A percentile compares a stretch with the other conserved stretches of the same genome.
phyloP scores from a whole-genome alignment of 2,329 filamentous ascomycete genomes.

The Plenodomus tracheiphilus region DNA sequence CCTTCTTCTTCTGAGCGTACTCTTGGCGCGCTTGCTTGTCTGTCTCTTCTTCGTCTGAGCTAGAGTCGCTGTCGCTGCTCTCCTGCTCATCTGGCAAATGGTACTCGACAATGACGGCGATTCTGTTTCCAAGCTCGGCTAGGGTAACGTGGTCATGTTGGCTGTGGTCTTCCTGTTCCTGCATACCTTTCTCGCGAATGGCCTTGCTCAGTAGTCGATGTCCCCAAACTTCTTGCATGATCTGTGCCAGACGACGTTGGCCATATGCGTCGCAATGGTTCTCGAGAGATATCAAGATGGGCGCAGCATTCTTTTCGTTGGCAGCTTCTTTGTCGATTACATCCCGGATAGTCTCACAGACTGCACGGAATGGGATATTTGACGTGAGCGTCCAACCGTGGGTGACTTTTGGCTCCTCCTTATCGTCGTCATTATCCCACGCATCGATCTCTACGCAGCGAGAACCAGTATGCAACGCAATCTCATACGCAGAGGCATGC shows the following conservation, averaged over 20 bases:
- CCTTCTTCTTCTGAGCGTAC: slow-evolving; percentile 59
- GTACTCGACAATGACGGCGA: slow-evolving; percentile 70
- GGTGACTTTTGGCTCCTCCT: slow-evolving; percentile 69
- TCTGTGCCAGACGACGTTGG: slow-evolving; percentile 63
- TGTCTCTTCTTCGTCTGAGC: slow-evolving; percentile 48
- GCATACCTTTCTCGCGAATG: slow-evolving; percentile 59
- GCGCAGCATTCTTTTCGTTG: slow-evolving; percentile 54
- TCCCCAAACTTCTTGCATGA: slow-evolving; percentile 67
- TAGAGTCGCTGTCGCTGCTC: slow-evolving; percentile 38
- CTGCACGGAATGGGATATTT: slow-evolving; percentile 64
- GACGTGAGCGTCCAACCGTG: slow-evolving; percentile 71
- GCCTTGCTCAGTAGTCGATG: slow-evolving; percentile 62
- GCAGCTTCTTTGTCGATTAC: slow-evolving; percentile 62
- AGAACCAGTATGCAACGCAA: slow-evolving; percentile 63
- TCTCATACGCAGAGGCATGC: slow-evolving; percentile 65
- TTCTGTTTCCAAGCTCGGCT: slow-evolving; percentile 63
- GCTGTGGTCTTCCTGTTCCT: slow-evolving; percentile 56
- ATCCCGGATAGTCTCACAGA: slow-evolving; percentile 68
- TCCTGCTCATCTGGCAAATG: slow-evolving; percentile 60
- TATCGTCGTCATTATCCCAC: slow-evolving; percentile 66
- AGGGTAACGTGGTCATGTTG: slow-evolving; percentile 58
- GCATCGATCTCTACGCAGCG: slow-evolving; percentile 75
- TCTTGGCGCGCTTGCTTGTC: slow-evolving; percentile 55
- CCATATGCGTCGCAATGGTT: slow-evolving; percentile 66
- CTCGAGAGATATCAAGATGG: slow-evolving; percentile 67